These are phyloP conservation scores for Drechslerella stenobrocha DNA, from an alignment of 2,329 filamentous ascomycete genomes.

Conservation along the genomic window DNA sequence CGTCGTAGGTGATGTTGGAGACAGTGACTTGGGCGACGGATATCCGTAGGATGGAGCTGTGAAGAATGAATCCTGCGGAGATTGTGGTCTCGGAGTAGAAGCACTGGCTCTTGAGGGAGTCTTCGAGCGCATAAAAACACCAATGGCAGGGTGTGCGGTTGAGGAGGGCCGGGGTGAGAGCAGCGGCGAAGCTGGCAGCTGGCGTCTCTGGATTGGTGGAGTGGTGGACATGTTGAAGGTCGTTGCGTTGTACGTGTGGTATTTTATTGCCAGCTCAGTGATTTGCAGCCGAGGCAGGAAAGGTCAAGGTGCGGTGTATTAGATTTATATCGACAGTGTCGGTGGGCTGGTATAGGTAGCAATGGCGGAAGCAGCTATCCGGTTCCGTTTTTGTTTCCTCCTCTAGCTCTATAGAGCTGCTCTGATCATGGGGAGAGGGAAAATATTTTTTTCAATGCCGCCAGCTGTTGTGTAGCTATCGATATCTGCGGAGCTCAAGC, in stretches of 20 bases:
- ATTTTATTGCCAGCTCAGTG: conserved; percentile 35
- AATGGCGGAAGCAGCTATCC: too few relatives aligned
- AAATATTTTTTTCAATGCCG: not conserved
- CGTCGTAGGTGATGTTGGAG: conserved; percentile 30
- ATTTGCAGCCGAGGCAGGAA: too few relatives aligned
- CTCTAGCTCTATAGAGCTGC: too few relatives aligned
- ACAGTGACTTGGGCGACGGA: conserved; percentile 37
- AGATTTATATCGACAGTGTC: too few relatives aligned
- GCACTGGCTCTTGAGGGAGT: conserved; percentile 20
- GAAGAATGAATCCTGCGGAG: conserved; percentile 39
- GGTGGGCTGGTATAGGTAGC: too few relatives aligned
- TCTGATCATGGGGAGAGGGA: not conserved
- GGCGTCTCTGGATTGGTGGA: conserved; percentile 39
- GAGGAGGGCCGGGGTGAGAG: conserved; percentile 36
- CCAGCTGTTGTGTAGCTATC: not conserved
- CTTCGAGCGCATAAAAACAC: conserved; percentile 22
- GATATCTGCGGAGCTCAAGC: conserved; percentile 28
- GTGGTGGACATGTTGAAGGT: conserved; percentile 37
- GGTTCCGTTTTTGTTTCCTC: too few relatives aligned
- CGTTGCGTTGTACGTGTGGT: conserved; percentile 28
- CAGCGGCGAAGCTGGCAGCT: conserved; percentile 31
- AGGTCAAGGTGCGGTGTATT: too few relatives aligned
- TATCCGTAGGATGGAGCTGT: conserved; percentile 26
- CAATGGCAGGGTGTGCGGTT: conserved; percentile 21
- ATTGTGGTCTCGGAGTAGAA: conserved; percentile 29